A percentile compares a stretch with the other conserved stretches of the same genome.
Evolutionary conservation across 163 green algal genomes (phyloP).

Genomic region (Scenedesmus sp.): DNA sequence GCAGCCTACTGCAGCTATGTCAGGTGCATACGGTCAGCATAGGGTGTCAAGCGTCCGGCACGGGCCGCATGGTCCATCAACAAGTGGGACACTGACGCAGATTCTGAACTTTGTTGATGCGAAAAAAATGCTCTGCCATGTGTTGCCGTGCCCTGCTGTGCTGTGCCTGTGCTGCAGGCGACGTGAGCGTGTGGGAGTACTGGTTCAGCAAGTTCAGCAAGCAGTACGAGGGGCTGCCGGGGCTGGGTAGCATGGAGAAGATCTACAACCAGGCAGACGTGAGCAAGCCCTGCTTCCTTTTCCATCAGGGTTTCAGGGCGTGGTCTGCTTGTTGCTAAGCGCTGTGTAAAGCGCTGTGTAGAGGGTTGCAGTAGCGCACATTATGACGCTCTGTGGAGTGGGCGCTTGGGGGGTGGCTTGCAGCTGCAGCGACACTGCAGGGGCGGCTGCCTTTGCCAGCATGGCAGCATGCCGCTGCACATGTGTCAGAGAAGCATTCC

Average conservation of each 20-base stretch:
- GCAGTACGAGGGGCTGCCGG: conserved; percentile 48
- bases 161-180: conserved; percentile 14
- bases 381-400: no score
- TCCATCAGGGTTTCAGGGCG: neutral
- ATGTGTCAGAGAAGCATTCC: neutral
- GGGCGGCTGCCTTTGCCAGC: neutral
- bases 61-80: no score
- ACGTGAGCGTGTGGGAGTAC: conserved; percentile 52
- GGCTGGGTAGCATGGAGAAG: conserved; percentile 33
- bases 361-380: no score
- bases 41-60: no score
- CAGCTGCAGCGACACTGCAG: neutral
- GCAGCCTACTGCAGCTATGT: neutral
- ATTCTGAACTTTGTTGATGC: no score
- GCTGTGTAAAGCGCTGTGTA: no score
- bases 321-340: no score
- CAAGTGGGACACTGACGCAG: no score
- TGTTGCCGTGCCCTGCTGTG: neutral
- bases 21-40: neutral
- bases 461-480: neutral
- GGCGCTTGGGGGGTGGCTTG: neutral
- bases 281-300: no score
- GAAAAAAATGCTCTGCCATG: no score
- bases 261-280: conserved; percentile 33
- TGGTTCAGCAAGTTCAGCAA: conserved; percentile 50